A percentile compares a stretch with the other conserved stretches of the same genome.
These are phyloP conservation scores for Beauveria caledonica DNA, from an alignment of 2,329 filamentous ascomycete genomes.

Conservation along the genomic window DNA sequence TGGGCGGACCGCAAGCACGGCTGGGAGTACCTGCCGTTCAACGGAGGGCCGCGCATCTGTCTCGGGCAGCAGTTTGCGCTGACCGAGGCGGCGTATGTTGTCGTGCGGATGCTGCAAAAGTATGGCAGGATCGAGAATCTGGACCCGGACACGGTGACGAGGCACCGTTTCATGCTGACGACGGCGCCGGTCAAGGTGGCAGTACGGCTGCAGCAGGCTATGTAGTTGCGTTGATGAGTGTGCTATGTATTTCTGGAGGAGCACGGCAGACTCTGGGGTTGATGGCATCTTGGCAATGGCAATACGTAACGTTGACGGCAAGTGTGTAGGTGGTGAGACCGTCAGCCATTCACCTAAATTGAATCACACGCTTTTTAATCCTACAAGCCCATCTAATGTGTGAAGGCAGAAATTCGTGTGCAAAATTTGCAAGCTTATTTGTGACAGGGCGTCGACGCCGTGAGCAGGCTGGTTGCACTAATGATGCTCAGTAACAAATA, in stretches of 20 bases:
- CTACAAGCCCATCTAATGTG: too few relatives aligned
- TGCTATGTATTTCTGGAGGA: background rate
- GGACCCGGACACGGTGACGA: background rate
- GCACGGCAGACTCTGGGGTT: background rate
- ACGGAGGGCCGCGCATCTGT: slow-evolving; percentile 20
- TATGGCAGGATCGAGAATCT: background rate
- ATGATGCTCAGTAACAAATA: too few relatives aligned
- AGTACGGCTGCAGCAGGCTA: background rate
- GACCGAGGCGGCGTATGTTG: background rate
- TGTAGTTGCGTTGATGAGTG: background rate
- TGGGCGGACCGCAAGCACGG: slow-evolving; percentile 24
- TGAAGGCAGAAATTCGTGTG: too few relatives aligned
- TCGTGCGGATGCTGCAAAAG: background rate
- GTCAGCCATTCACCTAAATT: too few relatives aligned
- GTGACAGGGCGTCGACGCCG: too few relatives aligned
- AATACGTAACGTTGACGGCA: too few relatives aligned
- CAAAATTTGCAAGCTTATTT: too few relatives aligned
- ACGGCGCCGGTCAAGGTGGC: background rate
- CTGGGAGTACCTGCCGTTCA: slow-evolving; percentile 24
- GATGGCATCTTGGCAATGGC: background rate
- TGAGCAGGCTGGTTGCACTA: too few relatives aligned
- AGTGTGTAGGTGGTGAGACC: too few relatives aligned
- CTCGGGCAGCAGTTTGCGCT: slow-evolving; percentile 17
- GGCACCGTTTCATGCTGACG: background rate
- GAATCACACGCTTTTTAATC: too few relatives aligned